Percentiles rank a stretch among this genome's conserved stretches.
Evolutionary conservation across 2,329 filamentous ascomycete species (phyloP).

Genomic region (Ophiostoma quercus): DNA sequence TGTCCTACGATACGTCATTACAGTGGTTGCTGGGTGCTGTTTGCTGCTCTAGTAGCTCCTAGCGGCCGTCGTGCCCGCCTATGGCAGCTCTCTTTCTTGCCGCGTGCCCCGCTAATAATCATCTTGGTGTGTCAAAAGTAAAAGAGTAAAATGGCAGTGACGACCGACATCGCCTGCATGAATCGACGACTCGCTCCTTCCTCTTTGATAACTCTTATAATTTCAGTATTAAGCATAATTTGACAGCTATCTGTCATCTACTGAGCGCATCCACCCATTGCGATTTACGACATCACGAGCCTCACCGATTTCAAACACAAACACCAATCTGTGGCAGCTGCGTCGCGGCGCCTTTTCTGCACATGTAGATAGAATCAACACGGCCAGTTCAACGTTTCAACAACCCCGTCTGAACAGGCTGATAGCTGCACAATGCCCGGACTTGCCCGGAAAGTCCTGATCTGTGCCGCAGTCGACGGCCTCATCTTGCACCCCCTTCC

Average conservation of each 20-base stretch:
- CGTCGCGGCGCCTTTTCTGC: slow-evolving; percentile 8
- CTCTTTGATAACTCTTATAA: background rate
- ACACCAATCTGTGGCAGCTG: background rate
- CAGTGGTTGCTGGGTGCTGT: slow-evolving; percentile 12
- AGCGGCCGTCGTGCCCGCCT: slow-evolving; percentile 16
- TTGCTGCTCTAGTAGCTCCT: background rate
- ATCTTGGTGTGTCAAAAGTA: slow-evolving; percentile 5
- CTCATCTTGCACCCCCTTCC: slow-evolving; percentile 71
- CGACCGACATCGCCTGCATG: slow-evolving; percentile 23
- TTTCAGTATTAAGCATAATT: background rate
- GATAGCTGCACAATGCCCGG: slow-evolving; percentile 55
- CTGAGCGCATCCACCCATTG: background rate
- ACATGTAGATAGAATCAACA: slow-evolving; percentile 6
- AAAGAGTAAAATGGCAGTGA: slow-evolving; percentile 17
- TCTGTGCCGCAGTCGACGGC: slow-evolving; percentile 77
- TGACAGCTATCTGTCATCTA: background rate
- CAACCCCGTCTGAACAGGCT: slow-evolving; percentile 11
- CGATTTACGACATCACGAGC: background rate
- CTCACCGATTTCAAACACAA: background rate
- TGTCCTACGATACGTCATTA: slow-evolving; percentile 16
- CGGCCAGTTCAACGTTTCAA: slow-evolving; percentile 18
- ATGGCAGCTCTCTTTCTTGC: slow-evolving; percentile 15
- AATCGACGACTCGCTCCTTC: background rate
- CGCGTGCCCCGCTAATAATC: slow-evolving; percentile 21
- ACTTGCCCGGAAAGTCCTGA: slow-evolving; percentile 71